Percentiles rank a stretch among this genome's conserved stretches.
These are phyloP conservation scores for Thelephora ganbajun DNA, from an alignment of 768 basidiomycete genomes.

Conservation along the genomic window DNA sequence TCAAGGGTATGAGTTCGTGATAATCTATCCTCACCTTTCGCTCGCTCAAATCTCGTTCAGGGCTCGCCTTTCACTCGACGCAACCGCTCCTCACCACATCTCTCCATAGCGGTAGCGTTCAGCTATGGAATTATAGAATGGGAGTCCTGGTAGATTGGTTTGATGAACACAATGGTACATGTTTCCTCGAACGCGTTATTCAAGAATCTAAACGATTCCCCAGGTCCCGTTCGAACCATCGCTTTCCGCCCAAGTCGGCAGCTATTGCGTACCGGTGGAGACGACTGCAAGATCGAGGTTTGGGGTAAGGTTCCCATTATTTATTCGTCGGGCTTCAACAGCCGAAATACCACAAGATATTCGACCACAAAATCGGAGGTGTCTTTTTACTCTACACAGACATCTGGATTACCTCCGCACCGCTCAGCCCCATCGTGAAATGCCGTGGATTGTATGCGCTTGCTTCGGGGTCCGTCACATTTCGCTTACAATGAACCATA, in stretches of 20 bases:
- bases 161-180: constrained; percentile 94
- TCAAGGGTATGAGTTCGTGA: constrained; percentile 55
- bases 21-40: neutral
- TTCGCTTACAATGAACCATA: neutral
- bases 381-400: constrained; percentile 83
- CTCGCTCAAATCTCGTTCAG: constrained; percentile 21
- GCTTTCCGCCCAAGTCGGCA: constrained; percentile 93
- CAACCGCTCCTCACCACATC: constrained; percentile 93
- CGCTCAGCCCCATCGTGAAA: constrained; percentile 96
- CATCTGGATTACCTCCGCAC: constrained; percentile 97
- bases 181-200: neutral
- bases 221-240: constrained; percentile 92
- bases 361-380: constrained; percentile 75
- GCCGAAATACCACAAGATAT: constrained; percentile 41
- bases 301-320: constrained; percentile 56
- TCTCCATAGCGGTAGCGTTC: constrained; percentile 94
- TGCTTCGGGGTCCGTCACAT: neutral
- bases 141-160: constrained; percentile 95
- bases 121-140: constrained; percentile 99
- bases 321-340: constrained; percentile 1
- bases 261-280: constrained; percentile 83
- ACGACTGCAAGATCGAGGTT: constrained; percentile 99
- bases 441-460: constrained; percentile 92
- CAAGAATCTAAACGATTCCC: constrained; percentile 1
- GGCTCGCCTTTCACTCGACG: constrained; percentile 88